A percentile compares a stretch with the other conserved stretches of the same genome.
Evolutionary conservation across 257 asterid species (phyloP).

Genomic region (Gentiana macrophylla): DNA sequence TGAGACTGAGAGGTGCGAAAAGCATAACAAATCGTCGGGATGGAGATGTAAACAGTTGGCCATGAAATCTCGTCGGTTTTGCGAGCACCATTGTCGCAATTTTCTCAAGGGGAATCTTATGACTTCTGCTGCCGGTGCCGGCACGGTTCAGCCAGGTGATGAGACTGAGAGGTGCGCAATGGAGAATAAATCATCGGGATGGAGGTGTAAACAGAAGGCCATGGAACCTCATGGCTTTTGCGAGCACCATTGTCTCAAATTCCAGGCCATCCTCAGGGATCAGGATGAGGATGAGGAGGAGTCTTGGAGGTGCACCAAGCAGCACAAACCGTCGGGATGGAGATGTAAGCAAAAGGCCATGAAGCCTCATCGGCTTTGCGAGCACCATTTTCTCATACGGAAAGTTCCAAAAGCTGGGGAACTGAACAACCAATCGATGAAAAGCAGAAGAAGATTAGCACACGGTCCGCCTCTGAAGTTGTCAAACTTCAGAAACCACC

Average conservation of each 20-base stretch:
- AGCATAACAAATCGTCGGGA: neutral
- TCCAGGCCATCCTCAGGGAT: too few relatives aligned
- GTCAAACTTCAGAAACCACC: too few relatives aligned
- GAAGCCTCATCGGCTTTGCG: conserved; percentile 6
- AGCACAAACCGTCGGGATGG: conserved; percentile 6
- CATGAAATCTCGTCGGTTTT: conserved; percentile 3
- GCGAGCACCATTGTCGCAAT: conserved; percentile 3
- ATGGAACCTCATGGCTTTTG: conserved; percentile 7
- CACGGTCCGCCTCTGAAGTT: too few relatives aligned
- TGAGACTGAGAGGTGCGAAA: conserved; percentile 10
- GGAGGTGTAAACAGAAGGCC: conserved; percentile 18
- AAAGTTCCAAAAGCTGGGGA: too few relatives aligned
- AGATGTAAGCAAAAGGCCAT: conserved; percentile 15
- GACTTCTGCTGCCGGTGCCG: too few relatives aligned
- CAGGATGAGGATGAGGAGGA: neutral
- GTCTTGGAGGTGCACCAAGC: conserved; percentile 9
- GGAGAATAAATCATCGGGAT: conserved; percentile 1
- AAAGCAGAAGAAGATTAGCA: too few relatives aligned
- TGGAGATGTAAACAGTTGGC: conserved; percentile 19
- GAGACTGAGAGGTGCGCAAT: conserved; percentile 9
- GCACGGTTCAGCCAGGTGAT: too few relatives aligned
- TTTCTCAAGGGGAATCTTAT: neutral
- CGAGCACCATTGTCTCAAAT: conserved; percentile 3
- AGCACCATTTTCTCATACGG: neutral
- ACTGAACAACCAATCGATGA: too few relatives aligned